These are phyloP conservation scores for Colletotrichum australisinense DNA, from an alignment of 2,329 filamentous ascomycete genomes.

Conservation along the genomic window DNA sequence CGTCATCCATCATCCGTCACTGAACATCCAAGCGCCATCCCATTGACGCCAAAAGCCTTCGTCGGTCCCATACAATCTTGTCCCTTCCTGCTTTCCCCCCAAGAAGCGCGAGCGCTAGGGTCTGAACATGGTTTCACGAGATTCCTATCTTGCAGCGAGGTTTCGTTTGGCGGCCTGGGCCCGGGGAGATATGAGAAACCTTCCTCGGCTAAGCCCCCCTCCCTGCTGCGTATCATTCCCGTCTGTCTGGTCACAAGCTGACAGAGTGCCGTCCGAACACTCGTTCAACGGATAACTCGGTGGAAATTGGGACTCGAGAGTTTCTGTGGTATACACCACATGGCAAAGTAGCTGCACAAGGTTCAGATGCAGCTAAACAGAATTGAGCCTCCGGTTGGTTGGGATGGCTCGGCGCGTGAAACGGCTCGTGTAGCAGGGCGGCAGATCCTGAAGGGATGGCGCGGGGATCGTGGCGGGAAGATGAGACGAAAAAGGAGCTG, in stretches of 20 bases:
- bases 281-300: constrained; percentile 2
- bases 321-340: background rate
- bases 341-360: background rate
- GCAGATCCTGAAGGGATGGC: constrained; percentile 34
- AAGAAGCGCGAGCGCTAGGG: constrained; percentile 17
- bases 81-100: background rate
- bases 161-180: constrained; percentile 13
- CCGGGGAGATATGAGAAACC: background rate
- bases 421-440: constrained; percentile 31
- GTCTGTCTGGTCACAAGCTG: background rate
- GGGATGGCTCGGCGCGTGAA: constrained; percentile 30
- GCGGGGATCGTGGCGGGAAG: constrained; percentile 26
- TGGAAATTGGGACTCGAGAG: background rate
- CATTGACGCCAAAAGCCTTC: constrained; percentile 1
- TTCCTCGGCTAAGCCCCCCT: background rate
- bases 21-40: constrained; percentile 28
- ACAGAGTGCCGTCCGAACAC: constrained; percentile 21
- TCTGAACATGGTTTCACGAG: constrained; percentile 34
- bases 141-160: constrained; percentile 20
- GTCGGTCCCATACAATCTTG: background rate
- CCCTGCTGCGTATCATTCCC: constrained; percentile 24
- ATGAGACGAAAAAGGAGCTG: constrained; percentile 22
- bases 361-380: background rate
- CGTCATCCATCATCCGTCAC: constrained; percentile 2
- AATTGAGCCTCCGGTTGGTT: background rate